Conservation (phyloP, 257 asterid genomes). For the Petunia secreta region DNA sequence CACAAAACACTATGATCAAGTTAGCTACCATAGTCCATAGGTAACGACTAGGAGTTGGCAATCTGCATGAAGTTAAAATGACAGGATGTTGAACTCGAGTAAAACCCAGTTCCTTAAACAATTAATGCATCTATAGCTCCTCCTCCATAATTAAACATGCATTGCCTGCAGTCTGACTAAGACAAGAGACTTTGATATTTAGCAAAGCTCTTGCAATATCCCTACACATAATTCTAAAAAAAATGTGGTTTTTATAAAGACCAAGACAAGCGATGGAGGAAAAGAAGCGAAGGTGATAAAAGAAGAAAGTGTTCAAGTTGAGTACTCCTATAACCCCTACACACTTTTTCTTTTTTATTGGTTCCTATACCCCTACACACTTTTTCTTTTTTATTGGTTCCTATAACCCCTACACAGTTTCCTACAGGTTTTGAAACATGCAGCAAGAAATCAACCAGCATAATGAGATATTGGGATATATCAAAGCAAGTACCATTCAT, state of each 20-base stretch:
- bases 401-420: background rate
- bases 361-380: too few species aligned
- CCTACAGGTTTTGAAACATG: background rate
- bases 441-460: background rate
- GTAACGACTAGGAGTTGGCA: too few species aligned
- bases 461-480: background rate
- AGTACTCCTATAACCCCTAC: too few species aligned
- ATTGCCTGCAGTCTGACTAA: background rate
- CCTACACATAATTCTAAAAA: background rate
- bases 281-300: background rate
- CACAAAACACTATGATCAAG: background rate
- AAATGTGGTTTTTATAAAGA: too few species aligned
- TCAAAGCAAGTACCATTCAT: background rate
- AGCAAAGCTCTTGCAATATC: background rate
- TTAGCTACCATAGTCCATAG: constrained; percentile 15
- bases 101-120: background rate
- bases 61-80: background rate
- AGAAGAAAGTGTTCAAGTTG: background rate
- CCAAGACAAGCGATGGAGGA: background rate
- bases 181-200: background rate
- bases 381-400: too few species aligned
- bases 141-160: background rate
- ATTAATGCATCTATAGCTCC: background rate
- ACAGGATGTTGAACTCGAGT: background rate
- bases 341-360: too few species aligned